These are phyloP conservation scores for Candida sojae DNA, from an alignment of 1,139 yeast species.

Conservation along the genomic window DNA sequence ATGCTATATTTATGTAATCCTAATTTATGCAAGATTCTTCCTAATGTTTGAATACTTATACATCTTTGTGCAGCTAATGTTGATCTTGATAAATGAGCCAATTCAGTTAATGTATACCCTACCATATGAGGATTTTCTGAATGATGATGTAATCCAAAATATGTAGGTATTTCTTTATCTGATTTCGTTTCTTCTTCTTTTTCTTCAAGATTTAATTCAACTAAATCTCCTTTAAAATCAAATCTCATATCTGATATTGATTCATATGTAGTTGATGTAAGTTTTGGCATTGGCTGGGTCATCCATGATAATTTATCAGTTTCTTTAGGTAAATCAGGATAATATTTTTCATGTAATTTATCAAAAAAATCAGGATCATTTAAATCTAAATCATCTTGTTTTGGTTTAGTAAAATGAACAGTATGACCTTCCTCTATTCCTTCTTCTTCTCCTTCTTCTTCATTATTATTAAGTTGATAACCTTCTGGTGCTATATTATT, in stretches of 20 bases:
- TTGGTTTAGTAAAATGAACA: slow-evolving; percentile 69
- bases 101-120: slow-evolving; percentile 85
- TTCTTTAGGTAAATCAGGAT: slow-evolving; percentile 86
- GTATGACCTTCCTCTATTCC: slow-evolving; percentile 19
- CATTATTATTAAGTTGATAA: slow-evolving; percentile 41
- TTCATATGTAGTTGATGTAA: slow-evolving; percentile 52
- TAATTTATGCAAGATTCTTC: slow-evolving; percentile 80
- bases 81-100: slow-evolving; percentile 78
- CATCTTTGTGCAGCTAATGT: slow-evolving; percentile 83
- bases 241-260: slow-evolving; percentile 75
- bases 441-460: slow-evolving; percentile 40
- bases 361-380: slow-evolving; percentile 78
- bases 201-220: slow-evolving; percentile 33
- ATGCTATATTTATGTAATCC: slow-evolving; percentile 63
- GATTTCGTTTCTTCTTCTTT: slow-evolving; percentile 4
- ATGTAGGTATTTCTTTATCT: slow-evolving; percentile 41
- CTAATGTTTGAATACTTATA: slow-evolving; percentile 82
- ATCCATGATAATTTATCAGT: slow-evolving; percentile 88
- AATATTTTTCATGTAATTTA: slow-evolving; percentile 80
- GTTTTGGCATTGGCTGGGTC: slow-evolving; percentile 60
- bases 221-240: slow-evolving; percentile 80
- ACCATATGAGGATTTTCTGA: slow-evolving; percentile 86
- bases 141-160: slow-evolving; percentile 87
- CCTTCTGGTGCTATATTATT: slow-evolving; percentile 41
- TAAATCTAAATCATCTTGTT: slow-evolving; percentile 46